Percentiles rank a stretch among this genome's conserved stretches.
Conservation (phyloP, 1,284 basidiomycete species). For the Caloboletus firmus region DNA sequence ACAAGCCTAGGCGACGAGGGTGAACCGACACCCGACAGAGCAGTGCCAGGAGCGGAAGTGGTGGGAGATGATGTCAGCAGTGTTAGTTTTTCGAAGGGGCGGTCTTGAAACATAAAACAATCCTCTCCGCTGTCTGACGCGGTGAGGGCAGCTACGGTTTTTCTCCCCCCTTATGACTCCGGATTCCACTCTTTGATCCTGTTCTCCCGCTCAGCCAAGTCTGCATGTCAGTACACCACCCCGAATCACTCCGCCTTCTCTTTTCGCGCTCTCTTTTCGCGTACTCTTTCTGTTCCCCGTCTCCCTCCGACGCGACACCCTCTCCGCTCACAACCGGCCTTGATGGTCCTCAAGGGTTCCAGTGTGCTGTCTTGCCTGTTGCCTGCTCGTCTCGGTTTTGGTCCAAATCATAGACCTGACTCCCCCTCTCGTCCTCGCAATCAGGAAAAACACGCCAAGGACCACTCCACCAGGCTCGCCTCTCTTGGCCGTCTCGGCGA, state of each 20-base stretch:
- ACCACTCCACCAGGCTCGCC: conserved; percentile 35
- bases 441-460: conserved; percentile 23
- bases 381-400: conserved; percentile 26
- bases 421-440: conserved; percentile 1
- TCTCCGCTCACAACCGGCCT: conserved; percentile 1
- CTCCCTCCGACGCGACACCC: conserved; percentile 1
- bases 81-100: not conserved
- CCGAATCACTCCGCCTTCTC: not conserved
- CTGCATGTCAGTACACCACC: conserved; percentile 15
- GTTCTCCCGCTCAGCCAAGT: not conserved
- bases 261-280: not conserved
- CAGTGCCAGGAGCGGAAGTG: not conserved
- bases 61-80: conserved; percentile 22
- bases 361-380: conserved; percentile 29
- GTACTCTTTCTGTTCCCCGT: not conserved
- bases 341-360: conserved; percentile 31
- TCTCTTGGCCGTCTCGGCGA: conserved; percentile 51
- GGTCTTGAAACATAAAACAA: not conserved
- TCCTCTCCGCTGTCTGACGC: conserved; percentile 21
- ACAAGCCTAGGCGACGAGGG: too few species aligned
- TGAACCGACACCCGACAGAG: too few species aligned
- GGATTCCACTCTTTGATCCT: not conserved
- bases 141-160: conserved; percentile 4
- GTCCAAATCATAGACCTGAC: conserved; percentile 7
- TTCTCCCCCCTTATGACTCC: conserved; percentile 1